Evolutionary conservation across 768 basidiomycete species (phyloP), one percentile per base, ranked within the genome.

Genomic region (Chiua virens): DNA sequence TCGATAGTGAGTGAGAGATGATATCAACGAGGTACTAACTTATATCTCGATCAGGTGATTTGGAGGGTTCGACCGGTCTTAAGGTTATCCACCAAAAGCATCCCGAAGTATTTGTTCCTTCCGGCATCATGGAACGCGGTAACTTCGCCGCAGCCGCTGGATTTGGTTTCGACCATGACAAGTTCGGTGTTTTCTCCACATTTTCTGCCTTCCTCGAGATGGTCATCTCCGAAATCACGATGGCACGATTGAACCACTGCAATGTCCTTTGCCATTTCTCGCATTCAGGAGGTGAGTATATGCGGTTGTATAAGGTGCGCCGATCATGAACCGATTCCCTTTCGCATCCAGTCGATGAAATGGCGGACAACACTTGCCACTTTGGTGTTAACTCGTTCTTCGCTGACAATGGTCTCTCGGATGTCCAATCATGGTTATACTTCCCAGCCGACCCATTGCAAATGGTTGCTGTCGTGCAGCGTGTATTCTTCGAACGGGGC

Each of bases 171-270:
- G 86, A 83, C 34, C 68, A 78, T 21, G 79, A 91, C 61, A 92
- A 91, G 69, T 88, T 86, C 53, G 91, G 92, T 54, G 88, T 92
- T 49, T 91, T 91, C 74, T 90, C 89, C 22, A 93, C 92, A 5
- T 94, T 94, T 73, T 89, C 87, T 43, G 91, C 92, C 4, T 94
- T 94, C 78, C 76, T 92, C 51, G 92, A 94, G 79, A 93, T 93
- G 92, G 76, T 89, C 43, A 69, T 94, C 47, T 92, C 89, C 5
- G 92, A 94, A 68, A 73, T 92, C 45, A 93, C 92, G 11, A 94
- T 93, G 92, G 92, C 92, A n/a, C 81, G 92, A 47, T 69, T 94
- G 66, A 94, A 94, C 69, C 78, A 87, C 59, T 89, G 88, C 75
- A 94, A 93, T 63, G 85, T 93, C 9, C 79, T 94, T 21, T 86